Percentiles rank a stretch among this genome's conserved stretches.
phyloP scores from a whole-genome alignment of 73 alveolate species.

The Paramecium pentaurelia region DNA sequence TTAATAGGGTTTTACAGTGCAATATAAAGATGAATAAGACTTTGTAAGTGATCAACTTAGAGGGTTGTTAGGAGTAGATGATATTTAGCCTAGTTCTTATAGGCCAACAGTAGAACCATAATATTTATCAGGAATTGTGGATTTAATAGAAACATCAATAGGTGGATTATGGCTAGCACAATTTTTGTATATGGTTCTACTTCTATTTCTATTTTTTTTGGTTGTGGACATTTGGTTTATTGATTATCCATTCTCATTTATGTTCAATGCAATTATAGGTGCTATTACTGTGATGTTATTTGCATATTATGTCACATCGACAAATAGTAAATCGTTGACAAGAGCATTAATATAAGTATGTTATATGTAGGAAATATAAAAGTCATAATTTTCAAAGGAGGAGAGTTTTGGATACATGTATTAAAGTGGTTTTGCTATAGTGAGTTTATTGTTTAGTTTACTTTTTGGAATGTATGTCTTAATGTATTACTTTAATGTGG shows the following conservation, averaged over 20 bases:
- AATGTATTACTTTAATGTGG: constrained; percentile 16
- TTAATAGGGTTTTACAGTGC: background rate
- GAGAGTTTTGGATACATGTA: constrained; percentile 9
- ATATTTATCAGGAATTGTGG: constrained; percentile 39
- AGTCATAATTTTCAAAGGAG: constrained; percentile 6
- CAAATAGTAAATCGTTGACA: constrained; percentile 15
- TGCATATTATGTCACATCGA: background rate
- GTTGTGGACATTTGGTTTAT: background rate
- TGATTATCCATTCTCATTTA: background rate
- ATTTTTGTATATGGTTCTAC: background rate
- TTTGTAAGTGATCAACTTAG: background rate
- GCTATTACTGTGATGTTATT: background rate
- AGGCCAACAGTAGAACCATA: constrained; percentile 24
- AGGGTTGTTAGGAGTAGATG: background rate
- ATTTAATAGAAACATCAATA: background rate
- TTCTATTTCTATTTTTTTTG: background rate
- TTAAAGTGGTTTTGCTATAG: background rate
- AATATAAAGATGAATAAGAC: background rate
- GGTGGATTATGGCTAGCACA: background rate
- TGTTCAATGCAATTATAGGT: background rate
- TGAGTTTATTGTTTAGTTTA: background rate
- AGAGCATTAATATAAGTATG: background rate
- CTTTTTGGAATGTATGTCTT: background rate
- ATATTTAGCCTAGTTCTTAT: background rate
- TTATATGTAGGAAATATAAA: background rate